A percentile compares a stretch with the other conserved stretches of the same genome.
phyloP scores from a whole-genome alignment of 2,329 filamentous ascomycete species.

The Colletotrichum abscissum region DNA sequence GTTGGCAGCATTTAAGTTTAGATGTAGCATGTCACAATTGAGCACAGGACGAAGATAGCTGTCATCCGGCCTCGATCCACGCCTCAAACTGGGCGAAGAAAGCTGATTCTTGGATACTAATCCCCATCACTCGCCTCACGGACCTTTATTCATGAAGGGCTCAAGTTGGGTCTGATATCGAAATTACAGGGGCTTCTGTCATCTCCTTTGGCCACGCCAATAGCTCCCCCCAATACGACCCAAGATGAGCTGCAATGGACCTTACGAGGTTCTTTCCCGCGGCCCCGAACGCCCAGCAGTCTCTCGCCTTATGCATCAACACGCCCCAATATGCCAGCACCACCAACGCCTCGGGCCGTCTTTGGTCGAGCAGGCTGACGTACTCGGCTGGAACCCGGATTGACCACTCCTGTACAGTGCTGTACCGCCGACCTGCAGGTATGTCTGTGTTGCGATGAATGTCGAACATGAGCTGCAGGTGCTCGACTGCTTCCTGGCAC shows the following conservation, averaged over 20 bases:
- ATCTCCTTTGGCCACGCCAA: constrained; percentile 34
- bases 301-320: constrained; percentile 49
- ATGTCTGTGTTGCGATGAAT: constrained; percentile 22
- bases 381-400: constrained; percentile 48
- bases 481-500: constrained; percentile 39
- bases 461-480: constrained; percentile 46
- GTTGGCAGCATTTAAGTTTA: too few species aligned
- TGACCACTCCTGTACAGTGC: constrained; percentile 44
- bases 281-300: constrained; percentile 48
- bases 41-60: too few species aligned
- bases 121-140: not conserved
- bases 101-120: not conserved
- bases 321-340: constrained; percentile 56
- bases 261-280: constrained; percentile 44
- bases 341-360: constrained; percentile 51
- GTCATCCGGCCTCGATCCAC: too few species aligned
- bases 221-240: constrained; percentile 45
- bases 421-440: constrained; percentile 38
- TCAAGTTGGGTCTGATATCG: not conserved
- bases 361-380: constrained; percentile 46
- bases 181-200: not conserved
- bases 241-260: constrained; percentile 41
- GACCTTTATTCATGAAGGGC: not conserved
- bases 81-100: too few species aligned
- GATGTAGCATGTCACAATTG: too few species aligned